A percentile compares a stretch with the other conserved stretches of the same genome.
Evolutionary conservation across 73 alveolate genomes (phyloP).

Genomic region (Symbiodinium pilosum): DNA sequence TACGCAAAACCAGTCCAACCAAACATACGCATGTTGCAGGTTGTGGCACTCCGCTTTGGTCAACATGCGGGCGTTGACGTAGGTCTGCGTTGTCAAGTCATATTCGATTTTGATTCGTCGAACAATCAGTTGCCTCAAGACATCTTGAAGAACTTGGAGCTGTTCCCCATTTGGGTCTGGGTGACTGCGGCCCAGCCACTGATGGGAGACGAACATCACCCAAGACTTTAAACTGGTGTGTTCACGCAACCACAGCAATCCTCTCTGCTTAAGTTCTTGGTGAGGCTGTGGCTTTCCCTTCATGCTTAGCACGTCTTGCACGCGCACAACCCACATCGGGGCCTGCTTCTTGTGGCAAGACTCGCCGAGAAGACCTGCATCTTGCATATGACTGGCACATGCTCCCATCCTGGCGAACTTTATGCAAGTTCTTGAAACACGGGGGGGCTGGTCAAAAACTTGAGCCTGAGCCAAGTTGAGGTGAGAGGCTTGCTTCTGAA

Average conservation of each 20-base stretch:
- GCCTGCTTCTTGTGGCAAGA: not conserved
- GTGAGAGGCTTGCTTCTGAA: no score
- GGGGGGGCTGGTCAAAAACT: no score
- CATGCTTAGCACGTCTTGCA: slow-evolving; percentile 3
- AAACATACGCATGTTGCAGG: not conserved
- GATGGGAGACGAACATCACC: not conserved
- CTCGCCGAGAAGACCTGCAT: not conserved
- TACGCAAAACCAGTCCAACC: slow-evolving; percentile 23
- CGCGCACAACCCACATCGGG: slow-evolving; percentile 4
- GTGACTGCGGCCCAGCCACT: not conserved
- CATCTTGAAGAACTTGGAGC: not conserved
- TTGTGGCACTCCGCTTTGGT: not conserved
- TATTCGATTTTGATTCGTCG: not conserved
- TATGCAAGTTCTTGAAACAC: no score
- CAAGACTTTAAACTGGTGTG: not conserved
- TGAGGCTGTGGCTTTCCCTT: not conserved
- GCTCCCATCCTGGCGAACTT: not conserved
- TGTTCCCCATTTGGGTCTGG: slow-evolving; percentile 3
- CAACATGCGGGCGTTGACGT: not conserved
- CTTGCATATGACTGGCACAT: not conserved
- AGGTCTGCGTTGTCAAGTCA: not conserved
- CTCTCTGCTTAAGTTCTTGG: not conserved
- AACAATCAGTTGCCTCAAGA: not conserved
- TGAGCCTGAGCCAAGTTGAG: no score
- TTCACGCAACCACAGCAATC: not conserved